phyloP scores from a whole-genome alignment of 305 asterid genomes.

The Caryopteris hybrid region DNA sequence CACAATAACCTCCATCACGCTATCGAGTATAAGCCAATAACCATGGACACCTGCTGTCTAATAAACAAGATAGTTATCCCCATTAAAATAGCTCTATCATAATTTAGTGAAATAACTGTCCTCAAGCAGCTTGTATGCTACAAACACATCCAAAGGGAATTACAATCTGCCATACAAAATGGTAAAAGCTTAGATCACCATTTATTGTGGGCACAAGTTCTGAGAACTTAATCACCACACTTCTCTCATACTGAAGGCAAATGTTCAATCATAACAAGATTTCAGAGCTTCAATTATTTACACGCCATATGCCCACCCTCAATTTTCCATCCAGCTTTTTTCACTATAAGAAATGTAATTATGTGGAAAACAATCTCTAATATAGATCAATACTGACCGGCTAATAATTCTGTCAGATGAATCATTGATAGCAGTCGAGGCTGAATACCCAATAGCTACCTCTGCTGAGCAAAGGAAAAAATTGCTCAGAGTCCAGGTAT shows the following conservation, averaged over 20 bases:
- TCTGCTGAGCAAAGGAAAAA: conserved; percentile 29
- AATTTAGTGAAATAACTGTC: not conserved
- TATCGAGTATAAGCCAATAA: too few species aligned
- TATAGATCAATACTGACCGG: not conserved
- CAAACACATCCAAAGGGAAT: not conserved
- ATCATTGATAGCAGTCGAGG: conserved; percentile 20
- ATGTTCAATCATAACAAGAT: not conserved
- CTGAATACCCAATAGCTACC: conserved; percentile 10
- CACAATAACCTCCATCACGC: too few species aligned
- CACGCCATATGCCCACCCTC: not conserved
- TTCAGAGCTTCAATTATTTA: conserved; percentile 10
- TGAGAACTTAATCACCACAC: not conserved
- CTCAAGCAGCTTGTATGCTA: not conserved
- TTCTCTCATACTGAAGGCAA: not conserved
- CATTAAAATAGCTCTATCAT: not conserved
- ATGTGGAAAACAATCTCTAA: not conserved
- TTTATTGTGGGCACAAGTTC: too few species aligned
- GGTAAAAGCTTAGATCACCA: not conserved
- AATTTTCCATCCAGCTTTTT: not conserved
- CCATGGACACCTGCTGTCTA: not conserved
- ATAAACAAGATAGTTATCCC: not conserved
- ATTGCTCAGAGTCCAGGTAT: conserved; percentile 87
- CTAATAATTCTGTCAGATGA: conserved; percentile 9
- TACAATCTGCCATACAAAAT: not conserved
- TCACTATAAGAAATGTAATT: not conserved